Conservation (phyloP, 73 alveolate genomes). For the Tetrahymena malaccensis region DNA sequence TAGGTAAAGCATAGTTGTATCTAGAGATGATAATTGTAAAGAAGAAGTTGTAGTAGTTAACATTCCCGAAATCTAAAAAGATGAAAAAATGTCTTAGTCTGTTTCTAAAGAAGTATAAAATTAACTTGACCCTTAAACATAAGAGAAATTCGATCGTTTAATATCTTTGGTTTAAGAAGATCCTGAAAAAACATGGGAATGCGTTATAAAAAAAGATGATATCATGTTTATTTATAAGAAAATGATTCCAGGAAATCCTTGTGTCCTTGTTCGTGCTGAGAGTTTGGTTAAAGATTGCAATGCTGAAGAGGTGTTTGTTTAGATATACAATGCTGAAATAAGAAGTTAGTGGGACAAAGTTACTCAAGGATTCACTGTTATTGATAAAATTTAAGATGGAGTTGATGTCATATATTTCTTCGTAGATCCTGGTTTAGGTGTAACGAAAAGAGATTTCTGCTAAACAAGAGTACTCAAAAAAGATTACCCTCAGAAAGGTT, state of each 20-base stretch:
- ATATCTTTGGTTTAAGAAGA: not conserved
- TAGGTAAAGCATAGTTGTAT: not conserved
- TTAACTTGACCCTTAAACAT: not conserved
- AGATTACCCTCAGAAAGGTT: constrained; percentile 73
- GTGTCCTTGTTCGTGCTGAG: not conserved
- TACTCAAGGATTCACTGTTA: constrained; percentile 46
- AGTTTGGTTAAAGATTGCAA: not conserved
- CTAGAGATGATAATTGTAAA: not conserved
- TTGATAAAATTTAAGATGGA: constrained; percentile 67
- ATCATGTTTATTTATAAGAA: not conserved
- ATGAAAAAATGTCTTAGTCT: not conserved
- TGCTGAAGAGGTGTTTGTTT: not conserved
- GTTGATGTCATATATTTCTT: constrained; percentile 71
- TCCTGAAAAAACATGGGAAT: not conserved
- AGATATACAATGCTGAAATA: constrained; percentile 9
- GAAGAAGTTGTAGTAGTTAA: not conserved
- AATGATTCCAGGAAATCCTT: not conserved
- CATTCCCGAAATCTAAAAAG: not conserved
- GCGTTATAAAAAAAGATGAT: not conserved
- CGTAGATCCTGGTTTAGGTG: constrained; percentile 74
- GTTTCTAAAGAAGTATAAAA: not conserved
- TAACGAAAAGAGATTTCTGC: constrained; percentile 78
- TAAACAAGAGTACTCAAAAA: constrained; percentile 72
- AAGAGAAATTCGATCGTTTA: not conserved
- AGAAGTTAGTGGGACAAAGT: constrained; percentile 68